These are phyloP conservation scores for Apiotrichum siamense DNA, from an alignment of 1,284 basidiomycete genomes.

Conservation along the genomic window DNA sequence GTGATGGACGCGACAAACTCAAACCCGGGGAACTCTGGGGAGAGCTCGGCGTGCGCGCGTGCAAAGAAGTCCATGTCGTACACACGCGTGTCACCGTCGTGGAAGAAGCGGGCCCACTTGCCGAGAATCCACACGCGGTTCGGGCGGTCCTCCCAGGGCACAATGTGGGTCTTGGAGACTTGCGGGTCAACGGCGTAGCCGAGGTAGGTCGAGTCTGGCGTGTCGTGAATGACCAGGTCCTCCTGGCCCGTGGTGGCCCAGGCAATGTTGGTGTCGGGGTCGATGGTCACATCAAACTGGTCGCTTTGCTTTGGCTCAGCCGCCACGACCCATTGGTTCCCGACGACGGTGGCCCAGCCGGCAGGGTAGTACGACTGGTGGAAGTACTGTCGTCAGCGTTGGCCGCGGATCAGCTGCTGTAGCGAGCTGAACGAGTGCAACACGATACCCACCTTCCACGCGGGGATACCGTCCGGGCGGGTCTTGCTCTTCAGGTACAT, in stretches of 20 bases:
- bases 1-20: constrained; percentile 23
- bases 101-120: constrained; percentile 24
- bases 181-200: constrained; percentile 15
- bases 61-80: constrained; percentile 12
- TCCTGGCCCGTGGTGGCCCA: constrained; percentile 6
- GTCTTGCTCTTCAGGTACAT: constrained; percentile 13
- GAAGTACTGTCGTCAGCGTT: constrained; percentile 20
- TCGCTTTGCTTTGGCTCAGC: background rate
- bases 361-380: constrained; percentile 19
- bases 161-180: background rate
- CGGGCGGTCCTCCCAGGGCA: constrained; percentile 11
- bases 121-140: constrained; percentile 23
- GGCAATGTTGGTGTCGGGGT: background rate
- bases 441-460: constrained; percentile 23
- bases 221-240: background rate
- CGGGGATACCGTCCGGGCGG: constrained; percentile 19
- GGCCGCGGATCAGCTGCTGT: too few species aligned
- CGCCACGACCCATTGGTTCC: constrained; percentile 17
- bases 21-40: constrained; percentile 21
- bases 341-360: constrained; percentile 13
- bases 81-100: constrained; percentile 7
- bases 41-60: constrained; percentile 14
- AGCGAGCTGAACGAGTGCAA: too few species aligned
- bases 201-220: constrained; percentile 15
- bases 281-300: background rate